phyloP scores from a whole-genome alignment of 306 rosid species.

The Vigna unguiculata region DNA sequence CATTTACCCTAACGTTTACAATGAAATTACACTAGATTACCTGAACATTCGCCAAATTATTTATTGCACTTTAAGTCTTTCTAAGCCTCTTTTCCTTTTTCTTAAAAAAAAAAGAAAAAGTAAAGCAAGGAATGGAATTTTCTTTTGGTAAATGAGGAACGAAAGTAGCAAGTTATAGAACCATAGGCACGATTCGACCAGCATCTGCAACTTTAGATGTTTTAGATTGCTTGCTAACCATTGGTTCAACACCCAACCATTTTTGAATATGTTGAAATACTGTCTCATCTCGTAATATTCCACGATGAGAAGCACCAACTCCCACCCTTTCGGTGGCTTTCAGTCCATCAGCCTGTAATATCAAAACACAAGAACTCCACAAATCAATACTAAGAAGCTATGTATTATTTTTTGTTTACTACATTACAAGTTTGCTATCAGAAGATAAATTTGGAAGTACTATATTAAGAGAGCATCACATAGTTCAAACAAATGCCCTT shows the following conservation, averaged over 20 bases:
- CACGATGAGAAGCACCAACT: slow-evolving; percentile 72
- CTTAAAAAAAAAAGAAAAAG: neutral
- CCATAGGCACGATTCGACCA: slow-evolving; percentile 42
- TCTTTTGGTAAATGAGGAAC: neutral
- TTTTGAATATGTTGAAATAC: slow-evolving; percentile 63
- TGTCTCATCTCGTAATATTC: slow-evolving; percentile 55
- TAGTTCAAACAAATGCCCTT: slow-evolving; percentile 32
- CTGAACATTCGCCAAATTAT: slow-evolving; percentile 7
- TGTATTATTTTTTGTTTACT: neutral
- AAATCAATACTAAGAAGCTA: slow-evolving; percentile 8
- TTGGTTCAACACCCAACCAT: slow-evolving; percentile 76
- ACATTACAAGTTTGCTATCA: neutral
- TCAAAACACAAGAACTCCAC: slow-evolving; percentile 31
- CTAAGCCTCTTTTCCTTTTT: slow-evolving; percentile 6
- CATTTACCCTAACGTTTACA: neutral
- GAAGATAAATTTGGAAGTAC: slow-evolving; percentile 13
- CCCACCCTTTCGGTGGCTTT: slow-evolving; percentile 76
- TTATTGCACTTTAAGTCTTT: slow-evolving; percentile 22
- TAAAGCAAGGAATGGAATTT: slow-evolving; percentile 30
- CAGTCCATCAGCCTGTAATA: slow-evolving; percentile 85
- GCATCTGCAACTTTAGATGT: slow-evolving; percentile 73
- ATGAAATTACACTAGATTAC: slow-evolving; percentile 28
- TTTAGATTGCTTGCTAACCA: slow-evolving; percentile 51
- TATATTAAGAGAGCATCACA: slow-evolving; percentile 5
- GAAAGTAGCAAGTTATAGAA: slow-evolving; percentile 30